These are phyloP conservation scores for Trichoderma asperellum DNA, from an alignment of 2,329 filamentous ascomycete species.

Conservation along the genomic window DNA sequence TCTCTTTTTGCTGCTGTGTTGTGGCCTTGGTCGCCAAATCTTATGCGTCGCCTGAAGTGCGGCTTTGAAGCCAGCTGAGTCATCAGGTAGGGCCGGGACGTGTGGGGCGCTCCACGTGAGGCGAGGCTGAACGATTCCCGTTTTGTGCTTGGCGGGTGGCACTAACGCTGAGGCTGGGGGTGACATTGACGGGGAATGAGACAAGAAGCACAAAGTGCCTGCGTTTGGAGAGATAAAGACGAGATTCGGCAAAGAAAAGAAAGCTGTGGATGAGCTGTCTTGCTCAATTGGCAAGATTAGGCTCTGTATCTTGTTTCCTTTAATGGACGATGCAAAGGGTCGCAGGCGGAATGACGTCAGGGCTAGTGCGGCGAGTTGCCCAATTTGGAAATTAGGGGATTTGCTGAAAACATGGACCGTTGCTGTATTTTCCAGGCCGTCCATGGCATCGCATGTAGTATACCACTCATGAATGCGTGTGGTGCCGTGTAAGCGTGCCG, in stretches of 20 bases:
- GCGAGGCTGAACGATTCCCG: slow-evolving; percentile 36
- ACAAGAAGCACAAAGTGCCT: not conserved
- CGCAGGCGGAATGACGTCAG: slow-evolving; percentile 26
- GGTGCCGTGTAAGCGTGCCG: not conserved
- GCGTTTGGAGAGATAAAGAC: not conserved
- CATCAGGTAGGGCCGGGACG: slow-evolving; percentile 32
- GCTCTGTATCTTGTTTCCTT: not conserved
- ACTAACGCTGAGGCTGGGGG: slow-evolving; percentile 9
- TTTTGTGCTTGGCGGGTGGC: slow-evolving; percentile 19
- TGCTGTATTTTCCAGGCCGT: not conserved
- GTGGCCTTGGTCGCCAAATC: not conserved
- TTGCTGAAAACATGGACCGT: not conserved
- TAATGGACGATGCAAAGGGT: not conserved
- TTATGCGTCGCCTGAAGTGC: slow-evolving; percentile 13
- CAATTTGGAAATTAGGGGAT: slow-evolving; percentile 19
- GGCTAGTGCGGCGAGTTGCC: slow-evolving; percentile 20
- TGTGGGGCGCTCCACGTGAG: slow-evolving; percentile 40
- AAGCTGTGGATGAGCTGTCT: not conserved
- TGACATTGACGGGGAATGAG: slow-evolving; percentile 5
- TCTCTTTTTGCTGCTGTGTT: not conserved
- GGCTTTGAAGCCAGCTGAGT: slow-evolving; percentile 33
- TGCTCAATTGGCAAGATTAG: not conserved
- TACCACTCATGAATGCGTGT: not conserved
- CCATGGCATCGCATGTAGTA: too few species aligned
- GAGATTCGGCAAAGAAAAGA: not conserved